Percentiles rank a stretch among this genome's conserved stretches.
Evolutionary conservation across 345 rosid genomes (phyloP).

Genomic region (Turnera subulata): DNA sequence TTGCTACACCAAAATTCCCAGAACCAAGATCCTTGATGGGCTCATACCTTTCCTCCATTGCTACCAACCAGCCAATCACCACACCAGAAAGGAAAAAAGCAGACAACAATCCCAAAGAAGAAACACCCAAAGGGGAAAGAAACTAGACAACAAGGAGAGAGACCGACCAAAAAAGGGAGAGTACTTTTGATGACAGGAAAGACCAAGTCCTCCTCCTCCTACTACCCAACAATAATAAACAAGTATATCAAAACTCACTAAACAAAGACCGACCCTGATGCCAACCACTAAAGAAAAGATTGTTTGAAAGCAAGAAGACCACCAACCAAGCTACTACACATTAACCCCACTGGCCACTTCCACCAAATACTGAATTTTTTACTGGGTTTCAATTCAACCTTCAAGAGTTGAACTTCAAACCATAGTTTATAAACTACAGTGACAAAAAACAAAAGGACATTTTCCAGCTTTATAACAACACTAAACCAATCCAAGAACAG

Average conservation of each 20-base stretch:
- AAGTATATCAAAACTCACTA: background rate
- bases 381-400: no score
- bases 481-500: no score
- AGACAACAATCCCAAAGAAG: background rate
- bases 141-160: background rate
- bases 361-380: no score
- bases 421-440: no score
- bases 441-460: no score
- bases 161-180: background rate
- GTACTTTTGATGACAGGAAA: background rate
- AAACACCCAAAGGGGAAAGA: background rate
- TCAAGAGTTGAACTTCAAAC: no score
- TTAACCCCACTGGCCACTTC: no score
- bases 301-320: constrained; percentile 11
- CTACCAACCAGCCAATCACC: background rate
- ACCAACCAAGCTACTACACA: constrained; percentile 1
- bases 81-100: background rate
- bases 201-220: background rate
- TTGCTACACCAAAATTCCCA: constrained; percentile 92
- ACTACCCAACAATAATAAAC: background rate
- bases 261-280: background rate
- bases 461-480: no score
- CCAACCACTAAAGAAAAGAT: background rate
- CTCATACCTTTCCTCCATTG: constrained; percentile 51
- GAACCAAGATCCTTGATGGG: constrained; percentile 75